Conservation (phyloP, 495 filamentous ascomycete genomes). For the Penicillium paradoxum region DNA sequence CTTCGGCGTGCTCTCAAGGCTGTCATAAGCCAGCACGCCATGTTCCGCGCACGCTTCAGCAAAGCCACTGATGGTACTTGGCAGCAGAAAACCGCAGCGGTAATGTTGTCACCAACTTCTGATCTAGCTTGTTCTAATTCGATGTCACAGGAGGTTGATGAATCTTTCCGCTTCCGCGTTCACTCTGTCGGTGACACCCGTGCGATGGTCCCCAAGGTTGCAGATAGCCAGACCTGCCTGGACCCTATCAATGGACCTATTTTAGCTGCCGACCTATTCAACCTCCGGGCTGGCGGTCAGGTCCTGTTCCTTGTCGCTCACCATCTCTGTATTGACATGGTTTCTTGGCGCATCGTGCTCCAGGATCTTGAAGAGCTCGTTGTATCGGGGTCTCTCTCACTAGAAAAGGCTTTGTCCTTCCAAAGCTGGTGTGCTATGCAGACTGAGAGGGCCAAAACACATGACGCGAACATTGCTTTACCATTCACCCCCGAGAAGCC, state of each 20-base stretch:
- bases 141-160: conserved; percentile 31
- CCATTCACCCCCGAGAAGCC: conserved; percentile 31
- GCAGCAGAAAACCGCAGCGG: conserved; percentile 38
- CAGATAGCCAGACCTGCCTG: conserved; percentile 38
- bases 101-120: conserved; percentile 9
- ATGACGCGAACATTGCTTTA: conserved; percentile 22
- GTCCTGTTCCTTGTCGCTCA: conserved; percentile 61
- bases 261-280: conserved; percentile 47
- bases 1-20: conserved; percentile 51
- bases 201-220: conserved; percentile 29
- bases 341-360: conserved; percentile 65
- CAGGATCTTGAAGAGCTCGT: conserved; percentile 62
- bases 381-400: conserved; percentile 31
- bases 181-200: conserved; percentile 28
- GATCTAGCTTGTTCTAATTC: not conserved
- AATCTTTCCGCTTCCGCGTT: conserved; percentile 36
- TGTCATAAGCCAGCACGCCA: conserved; percentile 59
- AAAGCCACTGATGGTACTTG: conserved; percentile 31
- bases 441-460: conserved; percentile 31
- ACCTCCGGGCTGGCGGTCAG: conserved; percentile 48
- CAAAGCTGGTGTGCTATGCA: conserved; percentile 56
- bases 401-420: conserved; percentile 52
- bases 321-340: conserved; percentile 64
- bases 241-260: conserved; percentile 41
- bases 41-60: conserved; percentile 63